phyloP scores from a whole-genome alignment of 768 basidiomycete genomes.

The Amanita pallidorosea region DNA sequence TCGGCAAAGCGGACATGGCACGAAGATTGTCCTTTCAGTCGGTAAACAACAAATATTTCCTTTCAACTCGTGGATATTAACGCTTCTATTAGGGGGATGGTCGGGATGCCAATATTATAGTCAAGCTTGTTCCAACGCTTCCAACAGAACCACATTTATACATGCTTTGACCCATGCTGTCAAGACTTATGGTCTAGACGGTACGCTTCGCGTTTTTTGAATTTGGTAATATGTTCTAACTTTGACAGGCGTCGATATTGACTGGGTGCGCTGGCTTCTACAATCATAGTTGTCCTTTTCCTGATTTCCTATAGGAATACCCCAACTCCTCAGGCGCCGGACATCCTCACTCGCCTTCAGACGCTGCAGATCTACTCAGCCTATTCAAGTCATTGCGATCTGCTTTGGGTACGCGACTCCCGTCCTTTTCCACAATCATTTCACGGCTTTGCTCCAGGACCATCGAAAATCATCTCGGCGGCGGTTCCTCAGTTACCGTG shows the following conservation, averaged over 20 bases:
- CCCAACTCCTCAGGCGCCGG: conserved; percentile 54
- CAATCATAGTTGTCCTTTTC: not conserved
- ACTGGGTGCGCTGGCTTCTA: conserved; percentile 34
- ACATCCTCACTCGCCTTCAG: conserved; percentile 47
- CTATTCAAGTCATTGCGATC: conserved; percentile 49
- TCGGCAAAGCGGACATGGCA: conserved; percentile 44
- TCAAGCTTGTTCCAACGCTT: conserved; percentile 37
- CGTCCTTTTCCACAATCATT: too few species aligned
- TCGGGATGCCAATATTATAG: conserved; percentile 60
- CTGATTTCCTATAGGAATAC: conserved; percentile 42
- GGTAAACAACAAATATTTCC: conserved; percentile 35
- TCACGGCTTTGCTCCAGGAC: conserved; percentile 15
- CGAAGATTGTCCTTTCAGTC: conserved; percentile 56
- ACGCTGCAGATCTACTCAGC: conserved; percentile 52
- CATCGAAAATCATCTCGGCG: conserved; percentile 53
- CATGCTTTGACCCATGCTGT: conserved; percentile 45
- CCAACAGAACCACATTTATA: conserved; percentile 46
- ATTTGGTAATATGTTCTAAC: not conserved
- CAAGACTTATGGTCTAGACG: conserved; percentile 51
- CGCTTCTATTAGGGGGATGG: conserved; percentile 48
- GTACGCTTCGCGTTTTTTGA: conserved; percentile 28
- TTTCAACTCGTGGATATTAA: not conserved
- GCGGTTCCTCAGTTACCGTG: conserved; percentile 65
- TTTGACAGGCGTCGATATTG: conserved; percentile 30
- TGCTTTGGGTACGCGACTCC: conserved; percentile 30